A percentile compares a stretch with the other conserved stretches of the same genome.
Evolutionary conservation across 768 basidiomycete genomes (phyloP).

Genomic region (Boletus speciosus): DNA sequence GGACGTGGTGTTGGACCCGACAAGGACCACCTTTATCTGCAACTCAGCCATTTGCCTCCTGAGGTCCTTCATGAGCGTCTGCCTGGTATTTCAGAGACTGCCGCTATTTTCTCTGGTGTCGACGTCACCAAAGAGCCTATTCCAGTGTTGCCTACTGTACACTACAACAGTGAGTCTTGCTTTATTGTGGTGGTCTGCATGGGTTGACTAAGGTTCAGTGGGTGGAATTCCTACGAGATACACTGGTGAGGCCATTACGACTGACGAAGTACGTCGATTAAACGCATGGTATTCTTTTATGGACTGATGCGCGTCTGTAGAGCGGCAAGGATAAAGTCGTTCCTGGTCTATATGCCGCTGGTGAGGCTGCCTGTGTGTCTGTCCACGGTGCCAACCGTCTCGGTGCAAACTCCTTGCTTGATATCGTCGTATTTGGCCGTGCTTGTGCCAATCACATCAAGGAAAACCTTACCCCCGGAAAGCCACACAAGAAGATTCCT

Average conservation of each 20-base stretch:
- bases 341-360: conserved; percentile 96
- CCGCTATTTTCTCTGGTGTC: conserved; percentile 97
- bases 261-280: conserved; percentile 51
- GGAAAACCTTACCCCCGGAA: conserved; percentile 84
- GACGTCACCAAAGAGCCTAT: conserved; percentile 99
- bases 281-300: not conserved
- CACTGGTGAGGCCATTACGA: conserved; percentile 93
- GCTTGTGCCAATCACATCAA: conserved; percentile 98
- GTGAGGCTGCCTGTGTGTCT: conserved; percentile 98
- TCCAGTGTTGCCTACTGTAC: conserved; percentile 96
- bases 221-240: conserved; percentile 99
- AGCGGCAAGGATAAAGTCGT: conserved; percentile 92
- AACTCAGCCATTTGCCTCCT: conserved; percentile 94
- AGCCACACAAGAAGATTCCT: conserved; percentile 84
- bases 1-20: conserved; percentile 98
- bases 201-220: conserved; percentile 50
- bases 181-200: not conserved
- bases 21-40: conserved; percentile 95
- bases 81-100: conserved; percentile 99
- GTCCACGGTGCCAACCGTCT: conserved; percentile 99
- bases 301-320: conserved; percentile 22
- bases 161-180: conserved; percentile 86
- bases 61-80: conserved; percentile 95
- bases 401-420: conserved; percentile 97
- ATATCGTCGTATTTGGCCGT: conserved; percentile 99